Base-by-base conservation (phyloP, 345 rosid species). In the Lumnitzera racemosa region DNA sequence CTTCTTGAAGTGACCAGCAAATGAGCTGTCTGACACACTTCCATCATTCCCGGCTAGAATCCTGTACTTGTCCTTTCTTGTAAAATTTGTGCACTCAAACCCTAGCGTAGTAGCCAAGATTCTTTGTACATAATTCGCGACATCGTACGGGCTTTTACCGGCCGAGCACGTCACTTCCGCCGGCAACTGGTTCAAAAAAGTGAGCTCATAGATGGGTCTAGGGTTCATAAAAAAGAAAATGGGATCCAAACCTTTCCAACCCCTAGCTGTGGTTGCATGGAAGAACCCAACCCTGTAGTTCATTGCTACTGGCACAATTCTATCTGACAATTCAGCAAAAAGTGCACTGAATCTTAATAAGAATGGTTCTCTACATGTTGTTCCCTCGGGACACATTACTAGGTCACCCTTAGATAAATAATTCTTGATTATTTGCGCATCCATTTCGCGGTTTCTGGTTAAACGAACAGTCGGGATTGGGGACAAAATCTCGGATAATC, bases 21-120 rank as follows among this genome's bases (percentile, higher is more conserved):
- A 54, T 1, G 97, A 82, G 23, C 69, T 72, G 66, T 69, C 70
- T 31, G 94, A 77, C 17, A 78, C 96, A 15, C 84, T 79, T 70
- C 94, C 91, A 52, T 88, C 96, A 43, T 88, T 84, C 67, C 97
- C 96, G 0, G 96, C 90, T 13, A 90, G 74, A 25, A 83, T 83
- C 59, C 80, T 79, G 70, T 88, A 79, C 69, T 79, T 79, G 58
- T 79, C 83, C 65, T 68, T 76, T 66, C 83, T 72, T 0, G 80
- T 79, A 51, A 79, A 62, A 41, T 52, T 70, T 15, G 83, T 79
- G 59, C 80, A 73, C 67, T 79, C 83, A 46, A 76, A 79, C 16
- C 78, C 77, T 47, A 79, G 53, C 2, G 80, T 76, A 10, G 71
- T 78, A 0, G 63, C 78, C n/a, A 76, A 62, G 11, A 73, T 76